phyloP scores from a whole-genome alignment of 768 basidiomycete genomes.

The Piloderma croceum region DNA sequence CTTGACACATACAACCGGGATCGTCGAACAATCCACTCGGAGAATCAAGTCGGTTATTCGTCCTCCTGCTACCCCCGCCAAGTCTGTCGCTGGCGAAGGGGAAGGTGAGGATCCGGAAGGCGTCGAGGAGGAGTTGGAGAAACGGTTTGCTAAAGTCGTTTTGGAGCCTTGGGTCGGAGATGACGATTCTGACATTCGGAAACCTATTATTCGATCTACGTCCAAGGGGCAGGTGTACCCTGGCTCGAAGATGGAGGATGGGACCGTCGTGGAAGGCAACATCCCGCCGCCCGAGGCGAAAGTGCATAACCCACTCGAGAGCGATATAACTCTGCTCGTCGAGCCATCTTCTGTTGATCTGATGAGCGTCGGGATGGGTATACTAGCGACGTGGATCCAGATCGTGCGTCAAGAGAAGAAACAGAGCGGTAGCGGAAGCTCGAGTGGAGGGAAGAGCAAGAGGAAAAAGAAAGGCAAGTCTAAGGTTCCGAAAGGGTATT shows the following conservation, averaged over 20 bases:
- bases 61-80: slow-evolving; percentile 28
- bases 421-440: slow-evolving; percentile 9
- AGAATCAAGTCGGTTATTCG: slow-evolving; percentile 43
- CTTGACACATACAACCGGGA: slow-evolving; percentile 55
- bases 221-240: slow-evolving; percentile 32
- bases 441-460: slow-evolving; percentile 21
- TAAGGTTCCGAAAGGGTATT: slow-evolving; percentile 31
- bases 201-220: slow-evolving; percentile 29
- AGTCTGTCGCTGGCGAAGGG: not conserved
- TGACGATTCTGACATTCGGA: slow-evolving; percentile 32
- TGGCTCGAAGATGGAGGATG: slow-evolving; percentile 6
- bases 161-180: slow-evolving; percentile 51
- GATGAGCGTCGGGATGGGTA: slow-evolving; percentile 49
- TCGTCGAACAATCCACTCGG: slow-evolving; percentile 63
- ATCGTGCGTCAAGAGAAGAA: slow-evolving; percentile 38
- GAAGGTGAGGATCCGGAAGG: slow-evolving; percentile 13
- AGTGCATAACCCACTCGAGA: slow-evolving; percentile 47
- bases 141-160: slow-evolving; percentile 42
- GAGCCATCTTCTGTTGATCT: slow-evolving; percentile 33
- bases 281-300: slow-evolving; percentile 4
- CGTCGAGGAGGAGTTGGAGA: slow-evolving; percentile 45
- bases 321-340: slow-evolving; percentile 57
- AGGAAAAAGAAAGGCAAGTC: slow-evolving; percentile 16
- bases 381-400: slow-evolving; percentile 68
- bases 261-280: no score